Conservation (phyloP, 768 basidiomycete species). For the Fibroporia radiculosa region DNA sequence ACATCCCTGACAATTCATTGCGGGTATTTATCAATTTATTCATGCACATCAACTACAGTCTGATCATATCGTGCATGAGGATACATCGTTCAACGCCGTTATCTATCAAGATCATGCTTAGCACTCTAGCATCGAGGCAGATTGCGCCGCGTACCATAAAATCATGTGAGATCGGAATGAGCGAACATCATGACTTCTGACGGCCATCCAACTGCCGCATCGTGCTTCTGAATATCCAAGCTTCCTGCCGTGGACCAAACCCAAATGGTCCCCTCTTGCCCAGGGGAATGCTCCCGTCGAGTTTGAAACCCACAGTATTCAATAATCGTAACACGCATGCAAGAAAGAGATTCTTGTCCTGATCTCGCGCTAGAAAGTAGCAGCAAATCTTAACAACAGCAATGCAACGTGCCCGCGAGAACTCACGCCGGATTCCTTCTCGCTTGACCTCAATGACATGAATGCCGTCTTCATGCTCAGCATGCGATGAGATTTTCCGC, state of each 20-base stretch:
- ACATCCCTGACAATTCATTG: no score
- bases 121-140: no score
- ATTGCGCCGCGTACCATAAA: no score
- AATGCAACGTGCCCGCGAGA: no score
- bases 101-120: no score
- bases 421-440: conserved; percentile 21
- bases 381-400: no score
- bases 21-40: no score
- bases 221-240: conserved; percentile 56
- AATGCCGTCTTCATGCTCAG: conserved; percentile 40
- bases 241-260: conserved; percentile 40
- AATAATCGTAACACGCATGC: conserved; percentile 59
- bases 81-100: no score
- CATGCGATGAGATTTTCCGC: conserved; percentile 32
- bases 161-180: background rate
- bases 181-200: conserved; percentile 4
- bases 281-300: conserved; percentile 63
- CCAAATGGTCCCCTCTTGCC: conserved; percentile 31
- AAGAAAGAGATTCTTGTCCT: conserved; percentile 48
- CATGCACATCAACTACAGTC: no score
- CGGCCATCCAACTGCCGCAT: conserved; percentile 15
- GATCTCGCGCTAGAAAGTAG: conserved; percentile 28
- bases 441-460: conserved; percentile 51
- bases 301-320: conserved; percentile 45
- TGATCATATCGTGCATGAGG: no score